phyloP scores from a whole-genome alignment of 305 asterid genomes.

The Fraxinus baroniana region DNA sequence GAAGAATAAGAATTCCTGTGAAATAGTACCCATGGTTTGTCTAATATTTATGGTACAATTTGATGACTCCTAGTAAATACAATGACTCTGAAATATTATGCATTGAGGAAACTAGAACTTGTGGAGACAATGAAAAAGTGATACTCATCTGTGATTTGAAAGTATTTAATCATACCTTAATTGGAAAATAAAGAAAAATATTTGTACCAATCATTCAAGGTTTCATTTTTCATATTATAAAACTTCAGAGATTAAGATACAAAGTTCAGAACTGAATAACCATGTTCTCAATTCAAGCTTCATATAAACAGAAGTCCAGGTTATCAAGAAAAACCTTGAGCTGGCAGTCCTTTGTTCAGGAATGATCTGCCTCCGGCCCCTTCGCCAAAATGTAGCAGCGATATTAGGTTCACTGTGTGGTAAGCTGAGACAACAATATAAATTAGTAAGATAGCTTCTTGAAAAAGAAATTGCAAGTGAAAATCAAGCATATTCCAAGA shows the following conservation, averaged over 20 bases:
- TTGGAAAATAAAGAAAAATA: conserved; percentile 20
- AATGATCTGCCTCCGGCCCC: conserved; percentile 86
- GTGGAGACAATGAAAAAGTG: conserved; percentile 8
- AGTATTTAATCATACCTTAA: conserved; percentile 8
- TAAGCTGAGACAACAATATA: conserved; percentile 52
- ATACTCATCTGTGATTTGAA: not conserved
- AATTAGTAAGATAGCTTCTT: conserved; percentile 18
- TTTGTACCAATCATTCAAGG: not conserved
- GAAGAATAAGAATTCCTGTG: not conserved
- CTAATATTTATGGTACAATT: not conserved
- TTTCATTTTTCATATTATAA: conserved; percentile 11
- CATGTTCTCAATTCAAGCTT: conserved; percentile 14
- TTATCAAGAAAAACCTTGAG: conserved; percentile 66
- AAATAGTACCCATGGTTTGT: conserved; percentile 3
- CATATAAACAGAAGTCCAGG: conserved; percentile 23
- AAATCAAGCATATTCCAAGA: not conserved
- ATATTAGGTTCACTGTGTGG: conserved; percentile 89
- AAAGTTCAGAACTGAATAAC: conserved; percentile 12
- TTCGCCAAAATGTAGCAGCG: conserved; percentile 88
- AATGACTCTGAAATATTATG: conserved; percentile 13
- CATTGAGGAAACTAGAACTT: conserved; percentile 7
- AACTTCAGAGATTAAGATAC: conserved; percentile 7
- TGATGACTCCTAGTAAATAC: conserved; percentile 5
- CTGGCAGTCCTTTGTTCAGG: conserved; percentile 94
- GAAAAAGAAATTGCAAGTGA: not conserved